phyloP scores from a whole-genome alignment of 768 basidiomycete species.

The Aureoboletus auriporus region DNA sequence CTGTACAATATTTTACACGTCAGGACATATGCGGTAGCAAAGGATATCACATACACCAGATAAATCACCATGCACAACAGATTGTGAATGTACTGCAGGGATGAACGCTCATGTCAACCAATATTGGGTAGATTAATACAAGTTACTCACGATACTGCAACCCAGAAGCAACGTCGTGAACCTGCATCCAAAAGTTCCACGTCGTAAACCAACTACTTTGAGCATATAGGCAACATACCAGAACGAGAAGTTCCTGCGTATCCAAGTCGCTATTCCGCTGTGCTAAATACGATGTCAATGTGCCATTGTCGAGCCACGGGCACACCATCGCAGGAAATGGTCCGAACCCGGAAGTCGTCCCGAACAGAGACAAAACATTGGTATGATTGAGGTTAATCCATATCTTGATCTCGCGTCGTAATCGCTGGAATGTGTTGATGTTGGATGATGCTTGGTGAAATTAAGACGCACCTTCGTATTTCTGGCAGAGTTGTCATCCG shows the following conservation, averaged over 20 bases:
- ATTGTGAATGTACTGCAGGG: constrained; percentile 5
- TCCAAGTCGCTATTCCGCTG: background rate
- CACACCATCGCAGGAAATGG: too few relatives aligned
- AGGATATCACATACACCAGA: constrained; percentile 30
- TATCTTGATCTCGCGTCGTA: constrained; percentile 1
- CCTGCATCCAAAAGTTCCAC: background rate
- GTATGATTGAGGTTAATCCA: constrained; percentile 5
- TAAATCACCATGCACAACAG: constrained; percentile 39
- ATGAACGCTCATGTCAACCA: background rate
- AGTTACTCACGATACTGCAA: background rate
- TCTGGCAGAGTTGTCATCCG: background rate
- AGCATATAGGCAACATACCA: background rate
- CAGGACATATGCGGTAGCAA: background rate
- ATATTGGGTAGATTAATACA: too few relatives aligned
- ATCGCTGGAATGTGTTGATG: background rate
- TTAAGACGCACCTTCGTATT: background rate
- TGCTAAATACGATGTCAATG: background rate
- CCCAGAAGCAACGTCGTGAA: background rate
- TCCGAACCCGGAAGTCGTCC: background rate
- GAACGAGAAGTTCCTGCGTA: background rate
- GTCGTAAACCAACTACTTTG: background rate
- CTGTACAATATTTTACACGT: background rate
- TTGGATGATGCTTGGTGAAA: too few relatives aligned
- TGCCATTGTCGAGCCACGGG: background rate
- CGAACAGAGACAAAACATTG: background rate